Evolutionary conservation across 805 yeast species (phyloP).

Genomic region (Candida lessepsii): DNA sequence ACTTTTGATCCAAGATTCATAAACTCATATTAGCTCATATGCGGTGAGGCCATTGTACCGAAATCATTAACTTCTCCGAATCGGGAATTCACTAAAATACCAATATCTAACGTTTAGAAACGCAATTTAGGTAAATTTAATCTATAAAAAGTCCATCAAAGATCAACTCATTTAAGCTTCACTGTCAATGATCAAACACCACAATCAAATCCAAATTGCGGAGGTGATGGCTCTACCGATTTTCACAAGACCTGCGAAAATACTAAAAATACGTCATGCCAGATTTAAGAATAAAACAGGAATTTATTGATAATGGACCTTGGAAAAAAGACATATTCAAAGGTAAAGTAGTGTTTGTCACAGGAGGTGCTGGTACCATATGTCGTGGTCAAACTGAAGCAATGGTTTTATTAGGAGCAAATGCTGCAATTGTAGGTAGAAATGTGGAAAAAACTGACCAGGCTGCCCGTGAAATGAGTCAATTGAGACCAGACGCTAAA

Average conservation of each 20-base stretch:
- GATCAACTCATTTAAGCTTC: no score
- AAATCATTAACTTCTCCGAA: no score
- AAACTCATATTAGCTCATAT: no score
- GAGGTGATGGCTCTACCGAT: no score
- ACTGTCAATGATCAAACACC: no score
- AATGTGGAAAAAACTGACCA: conserved; percentile 58
- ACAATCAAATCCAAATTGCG: no score
- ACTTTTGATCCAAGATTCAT: no score
- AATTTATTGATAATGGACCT: conserved; percentile 26
- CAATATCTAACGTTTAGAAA: no score
- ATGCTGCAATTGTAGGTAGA: conserved; percentile 84
- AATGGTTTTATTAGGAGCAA: conserved; percentile 77
- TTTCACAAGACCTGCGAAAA: neutral
- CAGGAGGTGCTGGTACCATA: conserved; percentile 96
- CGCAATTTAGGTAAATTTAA: no score
- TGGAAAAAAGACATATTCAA: conserved; percentile 65
- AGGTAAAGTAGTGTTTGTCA: conserved; percentile 84
- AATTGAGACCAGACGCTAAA: conserved; percentile 53
- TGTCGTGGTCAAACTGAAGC: conserved; percentile 89
- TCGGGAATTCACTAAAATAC: no score
- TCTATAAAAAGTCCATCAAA: no score
- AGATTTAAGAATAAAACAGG: conserved; percentile 5
- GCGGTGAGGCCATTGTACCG: no score
- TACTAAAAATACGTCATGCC: neutral
- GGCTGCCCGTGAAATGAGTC: conserved; percentile 63